These are phyloP conservation scores for Tulasnella sp. DNA, from an alignment of 768 basidiomycete species.

Conservation along the genomic window DNA sequence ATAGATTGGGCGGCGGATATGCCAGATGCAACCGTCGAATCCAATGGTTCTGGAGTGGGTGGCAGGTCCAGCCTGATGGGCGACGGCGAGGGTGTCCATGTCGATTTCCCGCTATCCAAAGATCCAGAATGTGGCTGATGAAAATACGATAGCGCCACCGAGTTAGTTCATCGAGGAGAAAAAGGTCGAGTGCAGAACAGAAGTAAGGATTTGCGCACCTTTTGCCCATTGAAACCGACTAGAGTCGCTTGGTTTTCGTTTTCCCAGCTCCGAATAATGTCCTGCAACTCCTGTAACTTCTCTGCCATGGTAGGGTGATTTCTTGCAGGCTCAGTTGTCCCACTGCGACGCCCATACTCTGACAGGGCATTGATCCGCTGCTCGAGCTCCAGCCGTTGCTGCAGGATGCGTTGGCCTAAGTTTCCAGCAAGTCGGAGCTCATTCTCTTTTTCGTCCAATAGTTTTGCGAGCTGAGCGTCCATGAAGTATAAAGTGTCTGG, in stretches of 20 bases:
- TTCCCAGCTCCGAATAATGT: constrained; percentile 69
- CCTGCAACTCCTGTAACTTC: constrained; percentile 63
- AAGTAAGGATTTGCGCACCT: neutral
- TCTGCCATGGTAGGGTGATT: constrained; percentile 42
- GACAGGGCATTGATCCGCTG: constrained; percentile 65
- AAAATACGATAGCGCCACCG: no score
- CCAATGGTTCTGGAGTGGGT: neutral
- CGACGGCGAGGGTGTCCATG: neutral
- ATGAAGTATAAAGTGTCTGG: no score
- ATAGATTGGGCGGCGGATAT: constrained; percentile 72
- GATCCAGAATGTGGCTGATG: no score
- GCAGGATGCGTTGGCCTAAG: constrained; percentile 85
- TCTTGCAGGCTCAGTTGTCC: constrained; percentile 50
- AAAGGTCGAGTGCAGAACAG: no score
- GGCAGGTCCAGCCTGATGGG: neutral
- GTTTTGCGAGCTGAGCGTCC: constrained; percentile 36
- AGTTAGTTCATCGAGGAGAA: no score
- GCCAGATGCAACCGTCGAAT: constrained; percentile 29
- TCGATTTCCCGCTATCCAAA: no score
- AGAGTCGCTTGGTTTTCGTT: constrained; percentile 65
- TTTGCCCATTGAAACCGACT: constrained; percentile 43
- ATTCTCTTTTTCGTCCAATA: constrained; percentile 82
- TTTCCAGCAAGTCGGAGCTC: constrained; percentile 86
- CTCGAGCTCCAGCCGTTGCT: constrained; percentile 91
- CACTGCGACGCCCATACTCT: constrained; percentile 46